Percentiles rank a stretch among this genome's conserved stretches.
These are phyloP conservation scores for Teunomyces kruisii DNA, from an alignment of 805 yeast genomes.

Conservation along the genomic window DNA sequence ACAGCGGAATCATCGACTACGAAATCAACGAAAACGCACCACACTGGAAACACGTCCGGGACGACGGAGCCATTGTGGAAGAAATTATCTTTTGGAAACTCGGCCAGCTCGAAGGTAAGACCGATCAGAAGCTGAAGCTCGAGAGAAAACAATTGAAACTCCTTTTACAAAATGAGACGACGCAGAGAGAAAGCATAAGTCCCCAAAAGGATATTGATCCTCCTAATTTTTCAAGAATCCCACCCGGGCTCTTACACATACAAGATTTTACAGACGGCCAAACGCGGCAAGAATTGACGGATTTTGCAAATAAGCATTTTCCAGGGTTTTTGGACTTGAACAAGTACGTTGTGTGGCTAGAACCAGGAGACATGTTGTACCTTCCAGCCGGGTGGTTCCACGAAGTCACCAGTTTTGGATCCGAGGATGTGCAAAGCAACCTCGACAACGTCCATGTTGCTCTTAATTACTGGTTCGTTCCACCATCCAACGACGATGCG, in stretches of 20 bases:
- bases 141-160: constrained; percentile 4
- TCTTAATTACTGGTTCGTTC: constrained; percentile 72
- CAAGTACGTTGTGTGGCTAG: constrained; percentile 46
- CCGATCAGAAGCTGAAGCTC: constrained; percentile 16
- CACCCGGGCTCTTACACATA: constrained; percentile 61
- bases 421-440: constrained; percentile 7
- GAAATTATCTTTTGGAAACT: constrained; percentile 49
- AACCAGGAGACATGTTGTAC: constrained; percentile 67
- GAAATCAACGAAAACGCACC: constrained; percentile 53
- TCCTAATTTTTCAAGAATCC: constrained; percentile 65
- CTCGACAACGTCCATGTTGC: constrained; percentile 51
- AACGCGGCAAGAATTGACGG: constrained; percentile 24
- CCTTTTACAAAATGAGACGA: constrained; percentile 10
- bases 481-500: constrained; percentile 46
- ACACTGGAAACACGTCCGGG: constrained; percentile 59
- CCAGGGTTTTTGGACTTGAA: constrained; percentile 48
- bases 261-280: constrained; percentile 45
- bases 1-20: constrained; percentile 71
- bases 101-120: constrained; percentile 20
- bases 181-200: constrained; percentile 12
- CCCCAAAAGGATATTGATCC: constrained; percentile 47
- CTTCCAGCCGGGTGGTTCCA: constrained; percentile 83
- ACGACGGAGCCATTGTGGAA: constrained; percentile 59
- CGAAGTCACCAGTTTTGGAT: constrained; percentile 68
- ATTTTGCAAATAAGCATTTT: constrained; percentile 41